Evolutionary conservation across 2,329 filamentous ascomycete species (phyloP), one percentile per base, ranked within the genome.

Genomic region (Amylocarpus encephaloides): DNA sequence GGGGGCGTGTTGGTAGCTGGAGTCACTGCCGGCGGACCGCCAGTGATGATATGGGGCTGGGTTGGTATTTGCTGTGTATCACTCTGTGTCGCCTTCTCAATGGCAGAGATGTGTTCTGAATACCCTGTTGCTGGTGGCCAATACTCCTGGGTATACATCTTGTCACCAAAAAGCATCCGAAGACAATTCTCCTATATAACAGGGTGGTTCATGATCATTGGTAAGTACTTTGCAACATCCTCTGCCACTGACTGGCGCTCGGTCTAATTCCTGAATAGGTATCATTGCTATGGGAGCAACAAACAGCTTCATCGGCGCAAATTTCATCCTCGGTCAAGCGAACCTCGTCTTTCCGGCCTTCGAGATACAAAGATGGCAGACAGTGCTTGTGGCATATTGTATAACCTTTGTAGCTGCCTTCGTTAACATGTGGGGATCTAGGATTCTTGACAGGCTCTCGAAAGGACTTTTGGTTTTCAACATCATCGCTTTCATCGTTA

Each of bases 31-130:
- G 77, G 77, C 12, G 77, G 78, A 1, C 76, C 78, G 3, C 75
- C 78, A 0, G 76, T 80, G 38, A 80, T 81, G 74, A 70, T 81
- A 6, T 81, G 75, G 66, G 73, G 73, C 38, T 81, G 76, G 72
- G 62, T 80, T 18, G 75, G 70, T 4, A 73, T 80, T 19, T 76
- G 74, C 52, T 43, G 73, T 9, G 66, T 74, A 16, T 73, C 74
- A 1, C 63, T 81, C 11, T 69, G 73, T 6, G 77, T 81, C 5
- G 77, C 76, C 10, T 76, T 79, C 51, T 75, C 75, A 1, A 78
- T 81, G 72, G 78, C 78, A 16, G 78, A 82, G 59, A 80, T 76
- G 69, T 79, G 76, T 52, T 73, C 72, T 26, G 75, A 73, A 54
- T 80, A 75, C 55, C 77, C 77, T 0, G 70, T 79, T 18, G 77